Evolutionary conservation across 2,329 filamentous ascomycete genomes (phyloP), one percentile per base, ranked within the genome.

Genomic region (Apiospora rasikravindrae): DNA sequence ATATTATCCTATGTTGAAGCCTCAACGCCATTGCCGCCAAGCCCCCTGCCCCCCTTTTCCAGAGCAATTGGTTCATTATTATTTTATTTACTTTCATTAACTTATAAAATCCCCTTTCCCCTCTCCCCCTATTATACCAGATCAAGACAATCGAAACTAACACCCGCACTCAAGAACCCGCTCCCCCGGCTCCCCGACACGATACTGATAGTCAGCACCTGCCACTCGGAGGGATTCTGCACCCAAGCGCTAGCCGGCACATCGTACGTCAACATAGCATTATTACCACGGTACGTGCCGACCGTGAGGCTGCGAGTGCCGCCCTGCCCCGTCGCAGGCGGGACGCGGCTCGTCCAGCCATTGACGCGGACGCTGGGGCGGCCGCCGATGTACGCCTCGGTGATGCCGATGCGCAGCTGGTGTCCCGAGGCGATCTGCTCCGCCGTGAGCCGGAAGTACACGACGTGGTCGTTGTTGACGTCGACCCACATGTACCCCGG

Each of bases 401-500:
- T 81, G 49, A 81, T 77, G 8, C 80, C 80, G 40, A 81, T 75
- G 37, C 80, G 77, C 44, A 81, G 67, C 1, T 71, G 79, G 71
- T 81, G 77, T 8, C 74, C 76, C 16, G 74, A 61, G 1, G 74
- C 71, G 0, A 80, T 76, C 74, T 81, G 79, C n/a, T 71, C 78
- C 40, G 76, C 71, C 6, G 66, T 78, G 14, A 81, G 75, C 47
- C 74, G 79, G 77, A 84, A 84, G 76, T 84, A 84, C 22, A 84
- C 77, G 37, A 84, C 70, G 69, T 83, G 80, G 66, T 81, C 78
- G 75, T 83, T 84, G 77, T 84, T 84, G 69, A 84, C 72, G 61
- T 82, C 82, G 44, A 81, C 79, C 82, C 82, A 84, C 71, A 84
- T 83, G 73, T 84, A 84, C 1, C 82, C 81, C 0, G 83, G 83